These are phyloP conservation scores for Microthlaspi erraticum DNA, from an alignment of 345 rosid genomes.

Conservation along the genomic window DNA sequence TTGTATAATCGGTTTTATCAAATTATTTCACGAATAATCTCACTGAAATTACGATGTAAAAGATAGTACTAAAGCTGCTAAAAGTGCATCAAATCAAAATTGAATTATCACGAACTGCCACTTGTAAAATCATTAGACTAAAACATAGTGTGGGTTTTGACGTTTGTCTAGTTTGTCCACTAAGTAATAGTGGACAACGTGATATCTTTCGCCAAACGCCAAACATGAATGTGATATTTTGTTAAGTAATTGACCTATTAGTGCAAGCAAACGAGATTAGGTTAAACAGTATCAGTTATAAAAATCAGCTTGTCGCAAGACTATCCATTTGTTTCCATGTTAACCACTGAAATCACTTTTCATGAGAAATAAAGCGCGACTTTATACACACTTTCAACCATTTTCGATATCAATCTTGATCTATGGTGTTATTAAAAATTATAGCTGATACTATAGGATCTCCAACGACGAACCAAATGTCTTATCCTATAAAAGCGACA, in stretches of 20 bases:
- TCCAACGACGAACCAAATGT: constrained; percentile 1
- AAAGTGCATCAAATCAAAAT: neutral
- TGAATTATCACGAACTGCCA: too few species aligned
- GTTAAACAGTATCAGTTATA: neutral
- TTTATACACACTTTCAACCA: neutral
- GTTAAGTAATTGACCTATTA: neutral
- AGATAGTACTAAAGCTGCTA: neutral
- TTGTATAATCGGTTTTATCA: too few species aligned
- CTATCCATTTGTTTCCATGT: constrained; percentile 23
- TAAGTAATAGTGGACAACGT: constrained; percentile 2
- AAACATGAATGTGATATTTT: constrained; percentile 13
- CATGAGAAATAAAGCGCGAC: neutral
- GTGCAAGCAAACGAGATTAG: neutral
- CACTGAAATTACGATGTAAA: neutral
- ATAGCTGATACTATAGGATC: neutral
- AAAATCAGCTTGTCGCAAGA: constrained; percentile 1
- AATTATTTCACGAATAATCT: too few species aligned
- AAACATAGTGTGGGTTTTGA: neutral
- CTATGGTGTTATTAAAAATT: neutral
- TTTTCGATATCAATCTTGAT: neutral
- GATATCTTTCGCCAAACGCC: constrained; percentile 8
- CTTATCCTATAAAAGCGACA: neutral
- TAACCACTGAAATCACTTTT: neutral
- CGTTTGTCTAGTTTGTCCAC: neutral
- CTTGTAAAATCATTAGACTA: neutral